Evolutionary conservation across 805 yeast species (phyloP).

Genomic region (Kodamaea kaohsiungensis): DNA sequence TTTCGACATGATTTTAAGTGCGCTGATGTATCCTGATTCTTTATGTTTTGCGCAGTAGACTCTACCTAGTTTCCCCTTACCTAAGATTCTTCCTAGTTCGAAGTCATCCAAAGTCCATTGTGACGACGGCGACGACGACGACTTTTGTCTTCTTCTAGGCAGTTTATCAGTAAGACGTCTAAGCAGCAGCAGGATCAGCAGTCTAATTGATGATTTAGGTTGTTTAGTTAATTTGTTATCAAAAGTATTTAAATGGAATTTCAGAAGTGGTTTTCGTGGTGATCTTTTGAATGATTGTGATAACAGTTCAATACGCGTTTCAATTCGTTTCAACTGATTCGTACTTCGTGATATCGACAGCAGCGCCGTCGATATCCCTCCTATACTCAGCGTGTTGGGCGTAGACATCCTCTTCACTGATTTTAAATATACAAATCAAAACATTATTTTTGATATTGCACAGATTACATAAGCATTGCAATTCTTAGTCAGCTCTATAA

Average conservation of each 20-base stretch:
- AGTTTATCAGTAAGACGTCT: not conserved
- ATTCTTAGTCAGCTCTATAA: not conserved
- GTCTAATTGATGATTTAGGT: not conserved
- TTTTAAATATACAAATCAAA: not conserved
- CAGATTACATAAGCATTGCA: not conserved
- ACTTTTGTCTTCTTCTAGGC: not conserved
- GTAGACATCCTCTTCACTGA: not conserved
- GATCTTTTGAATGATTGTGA: conserved; percentile 5
- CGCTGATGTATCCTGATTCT: conserved; percentile 76
- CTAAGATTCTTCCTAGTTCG: conserved; percentile 83
- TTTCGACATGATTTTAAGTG: conserved; percentile 89
- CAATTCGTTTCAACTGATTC: conserved; percentile 18
- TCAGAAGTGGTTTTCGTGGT: conserved; percentile 17
- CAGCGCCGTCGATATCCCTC: conserved; percentile 7
- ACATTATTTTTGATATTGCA: not conserved
- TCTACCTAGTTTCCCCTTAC: conserved; percentile 91
- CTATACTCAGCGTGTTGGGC: not conserved
- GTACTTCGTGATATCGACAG: conserved; percentile 12
- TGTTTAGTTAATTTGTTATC: conserved; percentile 8
- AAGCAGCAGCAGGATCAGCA: conserved; percentile 4
- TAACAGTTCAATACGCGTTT: conserved; percentile 22
- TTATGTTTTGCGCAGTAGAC: conserved; percentile 88
- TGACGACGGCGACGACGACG: conserved; percentile 5
- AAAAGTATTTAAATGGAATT: conserved; percentile 13
- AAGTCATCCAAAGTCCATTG: conserved; percentile 53